These are phyloP conservation scores for Starmera dryadoides DNA, from an alignment of 805 yeast genomes.

Conservation along the genomic window DNA sequence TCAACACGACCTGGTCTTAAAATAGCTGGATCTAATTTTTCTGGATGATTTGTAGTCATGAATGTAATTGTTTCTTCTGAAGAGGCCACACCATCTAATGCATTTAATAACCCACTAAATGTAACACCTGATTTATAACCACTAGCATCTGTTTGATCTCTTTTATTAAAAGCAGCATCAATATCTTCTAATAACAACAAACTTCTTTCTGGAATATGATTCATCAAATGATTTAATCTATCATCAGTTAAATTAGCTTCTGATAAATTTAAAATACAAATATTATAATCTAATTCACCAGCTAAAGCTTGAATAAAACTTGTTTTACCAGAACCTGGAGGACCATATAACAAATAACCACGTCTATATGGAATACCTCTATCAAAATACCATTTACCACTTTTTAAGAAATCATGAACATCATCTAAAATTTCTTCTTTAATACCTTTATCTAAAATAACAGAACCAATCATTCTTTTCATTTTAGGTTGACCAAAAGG, in stretches of 20 bases:
- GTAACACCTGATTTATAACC: conserved; percentile 89
- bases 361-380: conserved; percentile 97
- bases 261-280: conserved; percentile 84
- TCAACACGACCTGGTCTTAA: conserved; percentile 95
- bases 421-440: conserved; percentile 61
- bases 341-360: conserved; percentile 91
- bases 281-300: conserved; percentile 92
- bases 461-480: conserved; percentile 79
- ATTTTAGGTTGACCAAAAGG: conserved; percentile 94
- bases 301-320: conserved; percentile 95
- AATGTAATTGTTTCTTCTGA: conserved; percentile 95
- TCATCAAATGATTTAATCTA: conserved; percentile 89
- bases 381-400: conserved; percentile 88
- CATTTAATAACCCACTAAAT: conserved; percentile 88
- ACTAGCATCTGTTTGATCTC: conserved; percentile 68
- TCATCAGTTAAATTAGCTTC: conserved; percentile 93
- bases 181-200: conserved; percentile 84
- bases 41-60: conserved; percentile 98
- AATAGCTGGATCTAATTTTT: conserved; percentile 84
- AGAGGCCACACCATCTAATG: conserved; percentile 94
- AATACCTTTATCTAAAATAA: conserved; percentile 72
- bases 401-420: conserved; percentile 68
- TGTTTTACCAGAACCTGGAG: conserved; percentile 97
- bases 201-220: conserved; percentile 88
- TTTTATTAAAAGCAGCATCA: conserved; percentile 88